Conservation (phyloP, 176 grass and related monocot species). For the Rhipidocladum racemiflorum region DNA sequence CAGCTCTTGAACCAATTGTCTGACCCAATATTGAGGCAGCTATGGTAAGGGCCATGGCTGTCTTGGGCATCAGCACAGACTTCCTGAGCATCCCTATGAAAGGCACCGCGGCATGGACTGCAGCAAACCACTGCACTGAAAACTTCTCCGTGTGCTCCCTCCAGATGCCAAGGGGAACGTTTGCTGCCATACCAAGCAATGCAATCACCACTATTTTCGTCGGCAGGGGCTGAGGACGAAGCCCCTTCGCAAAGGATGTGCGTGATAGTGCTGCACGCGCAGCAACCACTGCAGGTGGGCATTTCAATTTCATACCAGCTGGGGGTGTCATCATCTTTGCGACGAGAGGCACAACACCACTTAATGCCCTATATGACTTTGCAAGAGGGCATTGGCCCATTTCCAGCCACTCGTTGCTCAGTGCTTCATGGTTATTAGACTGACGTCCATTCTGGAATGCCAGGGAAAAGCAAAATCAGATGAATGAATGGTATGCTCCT, state of each 20-base stretch:
- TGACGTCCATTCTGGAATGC: slow-evolving; percentile 56
- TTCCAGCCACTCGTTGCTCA: slow-evolving; percentile 77
- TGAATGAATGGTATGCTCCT: neutral
- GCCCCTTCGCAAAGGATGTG: slow-evolving; percentile 60
- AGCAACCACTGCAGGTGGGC: slow-evolving; percentile 64
- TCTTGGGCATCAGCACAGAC: slow-evolving; percentile 80
- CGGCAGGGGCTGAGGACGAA: slow-evolving; percentile 66
- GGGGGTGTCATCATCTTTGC: slow-evolving; percentile 66
- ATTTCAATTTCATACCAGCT: slow-evolving; percentile 62
- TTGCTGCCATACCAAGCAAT: slow-evolving; percentile 70
- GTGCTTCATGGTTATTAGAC: slow-evolving; percentile 56
- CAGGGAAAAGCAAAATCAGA: slow-evolving; percentile 25
- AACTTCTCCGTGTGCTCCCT: slow-evolving; percentile 80
- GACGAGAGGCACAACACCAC: slow-evolving; percentile 62
- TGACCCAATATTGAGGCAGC: slow-evolving; percentile 76
- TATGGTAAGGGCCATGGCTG: slow-evolving; percentile 75
- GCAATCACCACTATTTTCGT: slow-evolving; percentile 73
- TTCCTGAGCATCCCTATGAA: slow-evolving; percentile 91
- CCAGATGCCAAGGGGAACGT: slow-evolving; percentile 86
- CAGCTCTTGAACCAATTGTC: slow-evolving; percentile 83
- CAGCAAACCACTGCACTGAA: slow-evolving; percentile 63
- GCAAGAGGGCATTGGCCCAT: slow-evolving; percentile 74
- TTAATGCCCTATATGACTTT: slow-evolving; percentile 63
- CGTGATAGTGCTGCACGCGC: slow-evolving; percentile 62
- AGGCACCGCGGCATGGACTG: slow-evolving; percentile 72